Evolutionary conservation across 2,329 filamentous ascomycete species (phyloP).

Genomic region (Rachicladosporium sp.): DNA sequence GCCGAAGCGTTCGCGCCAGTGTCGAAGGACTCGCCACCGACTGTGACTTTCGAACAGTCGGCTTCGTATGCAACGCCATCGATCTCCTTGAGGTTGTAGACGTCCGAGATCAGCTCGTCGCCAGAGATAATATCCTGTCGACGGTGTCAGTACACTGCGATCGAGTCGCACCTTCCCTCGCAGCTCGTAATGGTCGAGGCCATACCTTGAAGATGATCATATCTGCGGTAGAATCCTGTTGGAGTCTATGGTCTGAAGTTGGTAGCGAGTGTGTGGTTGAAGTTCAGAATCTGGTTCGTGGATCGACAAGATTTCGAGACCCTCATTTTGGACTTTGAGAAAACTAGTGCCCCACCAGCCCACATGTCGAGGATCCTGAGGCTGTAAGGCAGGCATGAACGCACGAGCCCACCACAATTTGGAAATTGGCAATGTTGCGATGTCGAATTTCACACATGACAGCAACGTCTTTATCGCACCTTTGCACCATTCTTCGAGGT

Average conservation of each 20-base stretch:
- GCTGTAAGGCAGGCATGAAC: neutral
- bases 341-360: neutral
- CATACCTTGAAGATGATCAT: conserved; percentile 50
- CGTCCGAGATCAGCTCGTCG: conserved; percentile 96
- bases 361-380: neutral
- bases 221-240: conserved; percentile 18
- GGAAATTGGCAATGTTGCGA: too few relatives aligned
- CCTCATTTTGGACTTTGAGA: too few relatives aligned
- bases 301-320: too few relatives aligned
- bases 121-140: conserved; percentile 71
- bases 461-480: too few relatives aligned
- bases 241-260: too few relatives aligned
- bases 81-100: conserved; percentile 69
- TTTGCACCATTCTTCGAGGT: conserved; percentile 16
- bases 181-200: too few relatives aligned
- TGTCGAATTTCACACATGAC: too few relatives aligned
- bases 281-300: too few relatives aligned
- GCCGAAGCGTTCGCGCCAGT: conserved; percentile 95
- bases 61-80: conserved; percentile 77
- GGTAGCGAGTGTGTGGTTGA: too few relatives aligned
- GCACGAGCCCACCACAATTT: conserved; percentile 2
- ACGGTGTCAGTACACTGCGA: conserved; percentile 7
- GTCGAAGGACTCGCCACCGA: conserved; percentile 64
- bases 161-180: too few relatives aligned
- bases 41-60: conserved; percentile 79